Conservation (phyloP, 306 rosid genomes). For the Begonia peltatifolia region DNA sequence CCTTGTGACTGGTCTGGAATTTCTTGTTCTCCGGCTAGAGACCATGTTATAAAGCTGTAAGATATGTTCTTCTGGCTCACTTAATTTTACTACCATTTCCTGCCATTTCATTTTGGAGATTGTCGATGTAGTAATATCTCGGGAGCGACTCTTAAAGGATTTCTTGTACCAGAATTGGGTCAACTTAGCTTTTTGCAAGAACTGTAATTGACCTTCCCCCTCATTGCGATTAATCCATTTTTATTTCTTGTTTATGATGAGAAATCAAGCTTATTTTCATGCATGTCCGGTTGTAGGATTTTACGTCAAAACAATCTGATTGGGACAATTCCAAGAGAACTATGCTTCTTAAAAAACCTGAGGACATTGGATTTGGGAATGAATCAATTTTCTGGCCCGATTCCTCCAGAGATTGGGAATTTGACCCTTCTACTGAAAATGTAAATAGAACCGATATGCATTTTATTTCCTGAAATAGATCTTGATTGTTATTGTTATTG, state of each 20-base stretch:
- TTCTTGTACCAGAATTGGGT: constrained; percentile 69
- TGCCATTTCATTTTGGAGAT: background rate
- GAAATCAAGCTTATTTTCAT: constrained; percentile 14
- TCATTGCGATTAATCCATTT: background rate
- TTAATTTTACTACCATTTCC: background rate
- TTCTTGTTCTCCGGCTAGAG: constrained; percentile 41
- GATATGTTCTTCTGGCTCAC: constrained; percentile 12
- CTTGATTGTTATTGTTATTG: background rate
- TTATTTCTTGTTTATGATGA: constrained; percentile 7
- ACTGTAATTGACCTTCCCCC: constrained; percentile 36
- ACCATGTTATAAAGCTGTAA: constrained; percentile 73
- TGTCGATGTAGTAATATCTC: constrained; percentile 60
- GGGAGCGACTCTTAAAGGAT: constrained; percentile 58
- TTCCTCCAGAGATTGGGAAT: constrained; percentile 82
- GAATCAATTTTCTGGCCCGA: constrained; percentile 72
- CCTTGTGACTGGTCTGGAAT: constrained; percentile 80
- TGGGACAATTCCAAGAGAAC: constrained; percentile 70
- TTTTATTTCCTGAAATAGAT: constrained; percentile 6
- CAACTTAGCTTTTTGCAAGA: constrained; percentile 59
- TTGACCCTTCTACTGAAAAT: constrained; percentile 40
- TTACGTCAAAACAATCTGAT: constrained; percentile 63
- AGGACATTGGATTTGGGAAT: constrained; percentile 70
- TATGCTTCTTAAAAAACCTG: constrained; percentile 51
- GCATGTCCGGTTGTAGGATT: constrained; percentile 30
- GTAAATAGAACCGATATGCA: constrained; percentile 25